Evolutionary conservation across 768 basidiomycete species (phyloP).

Genomic region (Phylloporus sp.): DNA sequence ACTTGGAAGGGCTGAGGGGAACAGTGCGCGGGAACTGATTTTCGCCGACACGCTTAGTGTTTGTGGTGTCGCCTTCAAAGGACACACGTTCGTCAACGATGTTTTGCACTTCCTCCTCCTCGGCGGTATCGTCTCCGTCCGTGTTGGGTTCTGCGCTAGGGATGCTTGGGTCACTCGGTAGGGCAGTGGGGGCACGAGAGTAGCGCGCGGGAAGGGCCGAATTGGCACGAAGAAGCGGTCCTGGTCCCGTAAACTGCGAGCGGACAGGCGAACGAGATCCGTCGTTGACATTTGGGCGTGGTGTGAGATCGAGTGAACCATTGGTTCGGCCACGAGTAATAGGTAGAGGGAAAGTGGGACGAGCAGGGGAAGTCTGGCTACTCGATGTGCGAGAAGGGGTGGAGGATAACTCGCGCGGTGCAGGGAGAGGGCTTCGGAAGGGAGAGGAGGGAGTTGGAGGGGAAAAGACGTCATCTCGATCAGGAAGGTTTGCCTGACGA

Average conservation of each 20-base stretch:
- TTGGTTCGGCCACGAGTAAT: constrained; percentile 18
- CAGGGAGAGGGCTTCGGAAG: constrained; percentile 20
- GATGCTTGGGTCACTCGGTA: constrained; percentile 9
- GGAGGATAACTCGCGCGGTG: constrained; percentile 1
- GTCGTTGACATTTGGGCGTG: constrained; percentile 11
- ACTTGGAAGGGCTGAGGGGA: constrained; percentile 39
- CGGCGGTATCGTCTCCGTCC: constrained; percentile 25
- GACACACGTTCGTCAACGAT: constrained; percentile 27
- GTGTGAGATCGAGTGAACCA: constrained; percentile 25
- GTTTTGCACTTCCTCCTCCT: constrained; percentile 22
- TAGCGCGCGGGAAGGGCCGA: constrained; percentile 38
- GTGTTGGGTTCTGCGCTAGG: constrained; percentile 9
- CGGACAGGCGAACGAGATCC: constrained; percentile 27
- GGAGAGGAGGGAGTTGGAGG: constrained; percentile 32
- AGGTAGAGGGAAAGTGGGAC: constrained; percentile 32
- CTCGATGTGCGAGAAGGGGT: constrained; percentile 13
- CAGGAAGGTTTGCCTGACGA: constrained; percentile 64
- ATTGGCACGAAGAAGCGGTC: constrained; percentile 38
- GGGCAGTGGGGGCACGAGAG: constrained; percentile 17
- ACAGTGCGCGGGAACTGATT: constrained; percentile 53
- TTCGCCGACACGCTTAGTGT: constrained; percentile 41
- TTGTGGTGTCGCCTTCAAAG: constrained; percentile 34
- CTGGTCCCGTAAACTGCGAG: constrained; percentile 23
- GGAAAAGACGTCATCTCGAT: constrained; percentile 36
- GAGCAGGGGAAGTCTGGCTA: constrained; percentile 27